Evolutionary conservation across 371 early-diverging fungal genomes (phyloP).

Genomic region (Racocetra persica): DNA sequence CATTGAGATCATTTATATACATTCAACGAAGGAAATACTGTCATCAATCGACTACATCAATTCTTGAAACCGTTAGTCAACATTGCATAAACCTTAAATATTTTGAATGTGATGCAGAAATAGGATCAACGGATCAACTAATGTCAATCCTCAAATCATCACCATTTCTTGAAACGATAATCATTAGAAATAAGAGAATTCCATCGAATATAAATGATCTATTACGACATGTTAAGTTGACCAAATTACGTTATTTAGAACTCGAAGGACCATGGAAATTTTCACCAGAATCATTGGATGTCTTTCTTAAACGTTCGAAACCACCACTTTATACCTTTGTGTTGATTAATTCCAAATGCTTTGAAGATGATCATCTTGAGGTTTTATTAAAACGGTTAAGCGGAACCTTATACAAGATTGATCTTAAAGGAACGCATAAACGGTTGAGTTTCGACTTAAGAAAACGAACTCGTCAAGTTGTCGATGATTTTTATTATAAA

Average conservation of each 20-base stretch:
- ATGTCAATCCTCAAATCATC: background rate
- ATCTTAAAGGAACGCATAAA: background rate
- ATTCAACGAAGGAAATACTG: background rate
- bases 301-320: background rate
- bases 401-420: background rate
- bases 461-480: background rate
- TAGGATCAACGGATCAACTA: background rate
- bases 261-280: constrained; percentile 20
- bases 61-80: background rate
- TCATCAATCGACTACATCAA: background rate
- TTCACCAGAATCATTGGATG: background rate
- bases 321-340: background rate
- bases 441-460: constrained; percentile 12
- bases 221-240: background rate
- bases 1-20: background rate
- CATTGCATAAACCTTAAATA: background rate
- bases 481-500: constrained; percentile 18
- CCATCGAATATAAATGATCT: background rate
- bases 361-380: constrained; percentile 29
- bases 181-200: background rate
- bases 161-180: constrained; percentile 5
- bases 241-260: background rate
- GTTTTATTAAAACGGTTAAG: constrained; percentile 1
- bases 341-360: background rate
- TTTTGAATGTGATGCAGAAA: constrained; percentile 30